phyloP scores from a whole-genome alignment of 495 filamentous ascomycete species.

The Talaromyces ruber region DNA sequence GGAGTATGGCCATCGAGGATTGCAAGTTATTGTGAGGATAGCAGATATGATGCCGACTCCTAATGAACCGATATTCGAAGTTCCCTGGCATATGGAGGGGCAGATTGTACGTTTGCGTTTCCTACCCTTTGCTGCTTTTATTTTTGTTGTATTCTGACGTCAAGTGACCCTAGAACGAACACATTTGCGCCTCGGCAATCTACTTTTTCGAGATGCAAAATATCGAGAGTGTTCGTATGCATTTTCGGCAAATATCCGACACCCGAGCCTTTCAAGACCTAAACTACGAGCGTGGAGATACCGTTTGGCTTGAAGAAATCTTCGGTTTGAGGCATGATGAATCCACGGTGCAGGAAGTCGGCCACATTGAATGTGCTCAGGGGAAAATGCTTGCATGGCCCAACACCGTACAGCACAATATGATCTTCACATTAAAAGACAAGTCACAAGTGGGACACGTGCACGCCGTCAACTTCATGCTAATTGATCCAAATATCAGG shows the following conservation, averaged over 20 bases:
- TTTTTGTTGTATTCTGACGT: neutral
- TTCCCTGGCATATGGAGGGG: constrained; percentile 33
- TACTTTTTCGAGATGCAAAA: constrained; percentile 18
- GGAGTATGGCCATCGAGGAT: constrained; percentile 29
- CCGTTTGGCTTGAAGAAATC: constrained; percentile 22
- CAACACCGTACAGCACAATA: constrained; percentile 38
- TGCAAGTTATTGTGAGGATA: constrained; percentile 32
- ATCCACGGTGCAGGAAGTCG: constrained; percentile 22
- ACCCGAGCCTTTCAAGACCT: constrained; percentile 19
- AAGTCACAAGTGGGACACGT: constrained; percentile 36
- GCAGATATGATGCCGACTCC: constrained; percentile 24
- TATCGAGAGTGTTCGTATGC: constrained; percentile 11
- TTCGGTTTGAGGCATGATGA: constrained; percentile 24
- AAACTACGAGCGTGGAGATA: constrained; percentile 17
- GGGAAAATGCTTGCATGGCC: constrained; percentile 24
- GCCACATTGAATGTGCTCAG: constrained; percentile 12
- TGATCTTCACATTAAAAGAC: constrained; percentile 39
- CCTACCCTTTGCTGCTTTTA: neutral
- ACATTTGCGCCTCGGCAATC: constrained; percentile 27
- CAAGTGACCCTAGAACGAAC: constrained; percentile 23
- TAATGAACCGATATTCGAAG: constrained; percentile 19
- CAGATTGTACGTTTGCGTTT: constrained; percentile 19
- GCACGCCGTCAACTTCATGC: constrained; percentile 40
- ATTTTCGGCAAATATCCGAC: constrained; percentile 24
- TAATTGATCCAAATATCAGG: constrained; percentile 46